These are phyloP conservation scores for Colletotrichum coccodes DNA, from an alignment of 2,329 filamentous ascomycete genomes.

Conservation along the genomic window DNA sequence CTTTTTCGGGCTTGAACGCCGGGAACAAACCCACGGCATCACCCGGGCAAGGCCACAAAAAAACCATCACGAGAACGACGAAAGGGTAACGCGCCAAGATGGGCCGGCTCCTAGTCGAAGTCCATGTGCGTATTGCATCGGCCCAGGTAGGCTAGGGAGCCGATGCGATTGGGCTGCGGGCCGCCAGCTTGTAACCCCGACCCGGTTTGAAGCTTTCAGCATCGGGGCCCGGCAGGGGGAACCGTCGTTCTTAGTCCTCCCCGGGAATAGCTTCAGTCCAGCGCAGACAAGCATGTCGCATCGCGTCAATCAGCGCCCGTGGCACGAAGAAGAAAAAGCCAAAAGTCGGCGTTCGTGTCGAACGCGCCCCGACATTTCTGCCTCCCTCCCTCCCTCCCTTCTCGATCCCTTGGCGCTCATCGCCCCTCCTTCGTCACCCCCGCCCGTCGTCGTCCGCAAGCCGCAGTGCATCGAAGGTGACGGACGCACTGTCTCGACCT, in stretches of 20 bases:
- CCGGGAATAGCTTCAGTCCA: constrained; percentile 11
- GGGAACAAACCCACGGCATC: too few relatives aligned
- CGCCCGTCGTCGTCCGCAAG: too few relatives aligned
- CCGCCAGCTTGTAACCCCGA: neutral
- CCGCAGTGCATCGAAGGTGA: neutral
- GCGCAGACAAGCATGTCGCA: neutral
- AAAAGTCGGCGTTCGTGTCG: constrained; percentile 6
- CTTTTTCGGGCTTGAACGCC: too few relatives aligned
- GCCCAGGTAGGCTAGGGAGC: neutral
- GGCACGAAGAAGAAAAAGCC: neutral
- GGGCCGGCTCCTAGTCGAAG: neutral
- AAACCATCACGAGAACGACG: neutral
- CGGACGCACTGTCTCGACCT: neutral
- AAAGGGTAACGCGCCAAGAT: neutral
- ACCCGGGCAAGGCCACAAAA: constrained; percentile 14
- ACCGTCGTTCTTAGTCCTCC: neutral
- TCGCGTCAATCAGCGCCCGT: neutral
- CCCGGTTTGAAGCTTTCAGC: neutral
- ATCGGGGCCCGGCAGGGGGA: neutral
- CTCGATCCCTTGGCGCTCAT: neutral
- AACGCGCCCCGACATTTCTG: constrained; percentile 16
- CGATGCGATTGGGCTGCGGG: constrained; percentile 6
- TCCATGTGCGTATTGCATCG: constrained; percentile 3
- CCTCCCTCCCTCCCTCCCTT: neutral
- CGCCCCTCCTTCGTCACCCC: neutral